A percentile compares a stretch with the other conserved stretches of the same genome.
Conservation (phyloP, 2,329 filamentous ascomycete species). For the Penicillium sp. region DNA sequence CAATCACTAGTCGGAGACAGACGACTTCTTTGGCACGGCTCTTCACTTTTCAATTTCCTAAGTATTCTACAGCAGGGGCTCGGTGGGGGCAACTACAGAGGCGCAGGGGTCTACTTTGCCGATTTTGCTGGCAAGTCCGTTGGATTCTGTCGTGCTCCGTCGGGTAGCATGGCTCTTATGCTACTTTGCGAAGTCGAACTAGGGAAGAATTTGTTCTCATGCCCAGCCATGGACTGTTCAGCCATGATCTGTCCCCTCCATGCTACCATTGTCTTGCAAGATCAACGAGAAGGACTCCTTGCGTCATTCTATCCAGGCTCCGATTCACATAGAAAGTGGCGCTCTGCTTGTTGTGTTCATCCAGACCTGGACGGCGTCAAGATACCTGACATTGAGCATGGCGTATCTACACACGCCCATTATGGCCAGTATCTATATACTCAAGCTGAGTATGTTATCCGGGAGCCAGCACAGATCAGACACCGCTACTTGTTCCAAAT, state of each 20-base stretch:
- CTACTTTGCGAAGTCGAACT: conserved; percentile 2
- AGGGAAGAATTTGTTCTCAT: too few relatives aligned
- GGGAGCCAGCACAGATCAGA: too few relatives aligned
- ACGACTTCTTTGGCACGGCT: conserved; percentile 6
- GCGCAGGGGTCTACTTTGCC: neutral
- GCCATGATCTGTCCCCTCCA: too few relatives aligned
- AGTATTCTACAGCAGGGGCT: neutral
- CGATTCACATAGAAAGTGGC: neutral
- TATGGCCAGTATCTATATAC: too few relatives aligned
- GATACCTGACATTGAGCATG: conserved; percentile 1
- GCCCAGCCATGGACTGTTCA: too few relatives aligned
- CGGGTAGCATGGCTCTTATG: neutral
- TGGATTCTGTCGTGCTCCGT: neutral
- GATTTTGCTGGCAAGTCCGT: neutral
- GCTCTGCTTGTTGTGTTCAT: neutral
- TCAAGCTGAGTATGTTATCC: too few relatives aligned
- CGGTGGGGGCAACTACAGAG: neutral
- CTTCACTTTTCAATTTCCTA: neutral
- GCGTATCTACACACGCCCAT: too few relatives aligned
- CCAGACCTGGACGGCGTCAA: neutral
- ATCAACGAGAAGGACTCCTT: too few relatives aligned
- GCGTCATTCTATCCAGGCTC: too few relatives aligned
- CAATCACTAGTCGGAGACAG: too few relatives aligned
- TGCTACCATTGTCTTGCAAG: too few relatives aligned
- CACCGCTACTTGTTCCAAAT: too few relatives aligned